Conservation (phyloP, 352 stramenopile genomes). For the Pythium brassicae region DNA sequence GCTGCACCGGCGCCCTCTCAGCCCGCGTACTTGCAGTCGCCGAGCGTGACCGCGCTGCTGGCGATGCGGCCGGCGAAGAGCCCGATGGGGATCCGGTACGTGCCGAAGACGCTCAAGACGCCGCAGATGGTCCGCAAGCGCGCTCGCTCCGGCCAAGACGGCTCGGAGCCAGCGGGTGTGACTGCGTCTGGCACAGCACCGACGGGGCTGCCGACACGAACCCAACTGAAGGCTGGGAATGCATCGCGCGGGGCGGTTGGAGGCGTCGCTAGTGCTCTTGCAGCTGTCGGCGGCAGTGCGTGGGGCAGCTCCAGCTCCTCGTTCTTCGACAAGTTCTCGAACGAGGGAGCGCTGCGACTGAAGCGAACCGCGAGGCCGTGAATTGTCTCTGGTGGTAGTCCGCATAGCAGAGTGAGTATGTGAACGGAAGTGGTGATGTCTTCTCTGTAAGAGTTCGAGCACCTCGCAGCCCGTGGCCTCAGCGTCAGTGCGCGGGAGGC, state of each 20-base stretch:
- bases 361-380: constrained; percentile 25
- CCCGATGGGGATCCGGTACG: constrained; percentile 17
- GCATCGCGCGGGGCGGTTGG: constrained; percentile 29
- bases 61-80: constrained; percentile 19
- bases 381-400: not conserved
- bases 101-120: constrained; percentile 16
- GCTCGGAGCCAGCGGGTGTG: not conserved
- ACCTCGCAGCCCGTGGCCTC: too few species aligned
- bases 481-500: too few species aligned
- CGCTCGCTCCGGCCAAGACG: constrained; percentile 4
- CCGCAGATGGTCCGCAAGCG: constrained; percentile 13
- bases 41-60: constrained; percentile 13
- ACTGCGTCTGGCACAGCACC: constrained; percentile 13
- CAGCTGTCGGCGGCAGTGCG: not conserved
- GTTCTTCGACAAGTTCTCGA: constrained; percentile 79
- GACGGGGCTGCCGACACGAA: constrained; percentile 23
- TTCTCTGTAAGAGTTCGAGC: too few species aligned
- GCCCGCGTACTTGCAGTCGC: constrained; percentile 11
- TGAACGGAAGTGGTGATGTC: too few species aligned
- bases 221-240: constrained; percentile 5
- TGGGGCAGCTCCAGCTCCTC: constrained; percentile 21
- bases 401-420: not conserved
- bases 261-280: constrained; percentile 24
- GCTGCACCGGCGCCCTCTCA: not conserved
- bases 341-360: constrained; percentile 48